These are phyloP conservation scores for Neltuma alba DNA, from an alignment of 306 rosid species.

Conservation along the genomic window DNA sequence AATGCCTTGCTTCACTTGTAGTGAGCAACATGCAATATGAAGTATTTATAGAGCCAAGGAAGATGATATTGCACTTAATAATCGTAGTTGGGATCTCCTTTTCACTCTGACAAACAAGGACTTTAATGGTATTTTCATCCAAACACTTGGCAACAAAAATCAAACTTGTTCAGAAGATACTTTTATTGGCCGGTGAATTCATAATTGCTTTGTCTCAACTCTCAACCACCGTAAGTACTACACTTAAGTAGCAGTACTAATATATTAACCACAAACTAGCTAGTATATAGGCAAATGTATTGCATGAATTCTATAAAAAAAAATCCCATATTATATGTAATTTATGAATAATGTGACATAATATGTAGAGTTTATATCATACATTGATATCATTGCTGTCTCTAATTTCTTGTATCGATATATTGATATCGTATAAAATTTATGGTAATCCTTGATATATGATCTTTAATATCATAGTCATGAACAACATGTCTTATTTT, in stretches of 20 bases:
- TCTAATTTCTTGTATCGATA: too few relatives aligned
- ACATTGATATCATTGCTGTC: neutral
- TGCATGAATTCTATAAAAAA: too few relatives aligned
- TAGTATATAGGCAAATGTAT: too few relatives aligned
- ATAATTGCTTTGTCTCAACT: conserved; percentile 43
- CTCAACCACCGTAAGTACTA: conserved; percentile 44
- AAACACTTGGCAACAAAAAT: conserved; percentile 32
- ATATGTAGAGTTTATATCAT: too few relatives aligned
- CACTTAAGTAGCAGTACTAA: neutral
- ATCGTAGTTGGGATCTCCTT: conserved; percentile 31
- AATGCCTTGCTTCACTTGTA: conserved; percentile 11
- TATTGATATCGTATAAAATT: too few relatives aligned
- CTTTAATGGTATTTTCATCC: neutral
- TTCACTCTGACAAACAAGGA: conserved; percentile 14
- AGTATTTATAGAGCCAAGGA: too few relatives aligned
- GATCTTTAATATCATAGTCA: neutral
- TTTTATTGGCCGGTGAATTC: conserved; percentile 42
- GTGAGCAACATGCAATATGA: too few relatives aligned
- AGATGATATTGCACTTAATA: conserved; percentile 41
- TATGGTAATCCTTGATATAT: neutral
- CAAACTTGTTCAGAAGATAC: conserved; percentile 45
- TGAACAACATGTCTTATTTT: too few relatives aligned
- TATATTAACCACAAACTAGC: too few relatives aligned
- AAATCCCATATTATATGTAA: neutral
- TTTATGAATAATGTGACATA: too few relatives aligned